These are phyloP conservation scores for Larix sibirica DNA, from an alignment of 83 land plant species.

Conservation along the genomic window DNA sequence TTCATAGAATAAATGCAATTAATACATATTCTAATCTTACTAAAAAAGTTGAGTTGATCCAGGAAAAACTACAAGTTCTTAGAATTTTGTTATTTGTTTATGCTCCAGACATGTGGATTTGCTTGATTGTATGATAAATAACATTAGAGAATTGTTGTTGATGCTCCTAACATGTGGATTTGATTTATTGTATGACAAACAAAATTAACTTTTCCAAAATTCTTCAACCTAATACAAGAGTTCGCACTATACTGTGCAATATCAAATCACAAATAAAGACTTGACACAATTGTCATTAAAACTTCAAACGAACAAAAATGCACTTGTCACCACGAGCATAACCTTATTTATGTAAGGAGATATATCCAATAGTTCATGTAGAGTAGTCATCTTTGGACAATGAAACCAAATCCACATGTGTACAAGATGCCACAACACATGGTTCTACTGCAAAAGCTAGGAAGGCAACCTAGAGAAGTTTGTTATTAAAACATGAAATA, in stretches of 20 bases:
- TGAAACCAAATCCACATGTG: slow-evolving; percentile 62
- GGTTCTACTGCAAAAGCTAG: slow-evolving; percentile 81
- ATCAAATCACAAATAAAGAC: not conserved
- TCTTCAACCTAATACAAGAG: not conserved
- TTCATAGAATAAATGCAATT: too few relatives aligned
- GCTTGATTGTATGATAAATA: not conserved
- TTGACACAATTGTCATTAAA: too few relatives aligned
- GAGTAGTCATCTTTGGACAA: slow-evolving; percentile 37
- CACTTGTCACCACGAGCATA: slow-evolving; percentile 30
- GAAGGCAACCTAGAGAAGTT: slow-evolving; percentile 63
- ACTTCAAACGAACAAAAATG: too few relatives aligned
- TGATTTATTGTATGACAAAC: not conserved
- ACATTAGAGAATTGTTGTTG: not conserved
- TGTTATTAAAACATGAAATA: not conserved
- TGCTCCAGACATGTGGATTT: not conserved
- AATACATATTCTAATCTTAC: too few relatives aligned
- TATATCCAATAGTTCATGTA: slow-evolving; percentile 4
- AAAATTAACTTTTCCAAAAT: not conserved
- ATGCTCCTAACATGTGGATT: not conserved
- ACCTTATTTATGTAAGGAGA: slow-evolving; percentile 18
- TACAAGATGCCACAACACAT: slow-evolving; percentile 86
- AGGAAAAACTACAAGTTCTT: too few relatives aligned
- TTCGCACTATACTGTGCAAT: not conserved
- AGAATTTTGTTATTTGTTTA: not conserved
- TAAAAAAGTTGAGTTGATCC: too few relatives aligned